Percentiles rank a stretch among this genome's conserved stretches.
phyloP scores from a whole-genome alignment of 2,329 filamentous ascomycete species.

The Hirsutella minnesotensis region DNA sequence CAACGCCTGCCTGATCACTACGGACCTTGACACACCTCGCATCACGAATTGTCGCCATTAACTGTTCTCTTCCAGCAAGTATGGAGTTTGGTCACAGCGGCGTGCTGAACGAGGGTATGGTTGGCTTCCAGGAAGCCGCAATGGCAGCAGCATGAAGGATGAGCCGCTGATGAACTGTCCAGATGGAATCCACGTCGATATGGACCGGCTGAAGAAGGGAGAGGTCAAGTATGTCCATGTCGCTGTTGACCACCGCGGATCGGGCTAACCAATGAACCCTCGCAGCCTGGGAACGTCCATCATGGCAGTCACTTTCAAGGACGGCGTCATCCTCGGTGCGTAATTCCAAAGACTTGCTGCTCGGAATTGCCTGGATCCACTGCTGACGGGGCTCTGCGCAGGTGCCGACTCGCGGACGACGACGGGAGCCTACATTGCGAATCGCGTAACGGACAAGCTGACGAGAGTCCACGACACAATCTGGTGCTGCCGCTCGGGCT shows the following conservation, averaged over 20 bases:
- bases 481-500: conserved; percentile 98
- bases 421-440: conserved; percentile 95
- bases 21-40: no score
- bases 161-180: conserved; percentile 11
- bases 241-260: neutral
- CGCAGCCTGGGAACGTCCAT: conserved; percentile 89
- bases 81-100: conserved; percentile 56
- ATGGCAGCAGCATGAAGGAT: neutral
- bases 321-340: conserved; percentile 83
- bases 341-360: neutral
- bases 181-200: conserved; percentile 99
- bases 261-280: conserved; percentile 17
- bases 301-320: conserved; percentile 99
- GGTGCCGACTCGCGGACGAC: conserved; percentile 96
- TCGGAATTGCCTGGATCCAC: no score
- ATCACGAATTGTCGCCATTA: no score
- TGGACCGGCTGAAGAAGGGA: conserved; percentile 96
- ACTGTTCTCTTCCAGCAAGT: conserved; percentile 6
- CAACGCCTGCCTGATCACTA: no score
- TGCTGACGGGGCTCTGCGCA: conserved; percentile 13
- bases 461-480: conserved; percentile 98
- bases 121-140: conserved; percentile 1
- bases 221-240: conserved; percentile 76
- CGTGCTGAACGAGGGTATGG: conserved; percentile 50
- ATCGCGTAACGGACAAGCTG: conserved; percentile 98